Base-by-base conservation (phyloP, 495 filamentous ascomycete species). In the Hyaloscypha hepaticicola region DNA sequence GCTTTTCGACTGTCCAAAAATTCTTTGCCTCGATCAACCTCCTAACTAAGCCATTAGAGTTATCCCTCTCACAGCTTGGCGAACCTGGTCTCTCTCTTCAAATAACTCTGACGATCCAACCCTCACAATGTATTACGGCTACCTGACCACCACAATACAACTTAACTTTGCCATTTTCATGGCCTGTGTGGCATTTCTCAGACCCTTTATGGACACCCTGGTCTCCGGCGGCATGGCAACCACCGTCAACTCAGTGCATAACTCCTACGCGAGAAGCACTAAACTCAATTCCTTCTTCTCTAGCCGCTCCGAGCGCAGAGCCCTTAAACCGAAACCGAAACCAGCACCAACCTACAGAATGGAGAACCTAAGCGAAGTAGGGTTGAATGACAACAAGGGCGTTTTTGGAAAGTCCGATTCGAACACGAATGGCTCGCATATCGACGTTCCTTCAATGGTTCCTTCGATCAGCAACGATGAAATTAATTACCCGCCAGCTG, bases 151-250 rank as follows among this genome's bases (percentile, higher is more conserved):
- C 1, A 51, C 19, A 12, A 50, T 66, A 22, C 53, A 66, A 34
- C 49, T 66, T 33, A 60, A 55, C 33, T 29, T 69, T n/a, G 58
- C 53, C 8, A 58, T 69, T 26, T 57, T 69, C 33, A 58, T 33
- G n/a, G 48, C 62, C 49, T 66, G 66, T 52, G 53, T 66, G n/a
- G 56, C 66, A 7, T 58, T 49, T 38, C 63, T 69, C 31, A 65
- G 58, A 55, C 66, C 62, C 5, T 60, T 66, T 34, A 22, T 69
- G 63, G 38, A 61, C 21, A 62, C 53, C n/a, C 21, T 65, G 45
- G 21, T 28, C n/a, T 49, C 63, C 27, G 63, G 63, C 14, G 27
- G 41, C 11, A 28, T 65, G 25, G 55, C 63, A 24, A 28, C 38
- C 11, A 66, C 33, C 19, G 21, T 31, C 21, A 14, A 41, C 24